These are phyloP conservation scores for Nidula niveotomentosa DNA, from an alignment of 1,284 basidiomycete genomes.

Conservation along the genomic window DNA sequence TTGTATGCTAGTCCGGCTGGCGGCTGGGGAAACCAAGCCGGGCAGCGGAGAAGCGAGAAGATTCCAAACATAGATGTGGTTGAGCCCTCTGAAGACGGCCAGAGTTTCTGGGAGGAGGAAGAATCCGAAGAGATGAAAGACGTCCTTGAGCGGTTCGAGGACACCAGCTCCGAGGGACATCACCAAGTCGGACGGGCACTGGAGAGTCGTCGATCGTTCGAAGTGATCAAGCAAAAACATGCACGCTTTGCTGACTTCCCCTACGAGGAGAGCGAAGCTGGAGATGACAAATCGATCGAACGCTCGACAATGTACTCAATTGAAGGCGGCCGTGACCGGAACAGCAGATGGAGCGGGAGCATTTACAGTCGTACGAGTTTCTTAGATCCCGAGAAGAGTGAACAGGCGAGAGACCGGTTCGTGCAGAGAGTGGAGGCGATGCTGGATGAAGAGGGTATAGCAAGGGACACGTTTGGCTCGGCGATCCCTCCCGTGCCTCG, in stretches of 20 bases:
- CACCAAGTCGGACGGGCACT: conserved; percentile 10
- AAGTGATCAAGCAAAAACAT: conserved; percentile 10
- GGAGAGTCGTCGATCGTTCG: conserved; percentile 23
- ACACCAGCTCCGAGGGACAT: conserved; percentile 8
- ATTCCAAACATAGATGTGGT: conserved; percentile 9
- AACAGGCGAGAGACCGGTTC: conserved; percentile 45
- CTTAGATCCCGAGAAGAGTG: conserved; percentile 52
- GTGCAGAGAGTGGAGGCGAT: conserved; percentile 50
- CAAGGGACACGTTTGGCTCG: background rate
- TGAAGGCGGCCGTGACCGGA: conserved; percentile 19
- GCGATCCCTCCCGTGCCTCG: conserved; percentile 44
- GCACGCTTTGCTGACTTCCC: conserved; percentile 12
- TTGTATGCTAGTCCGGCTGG: conserved; percentile 1
- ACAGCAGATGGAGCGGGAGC: conserved; percentile 43
- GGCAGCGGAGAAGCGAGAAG: conserved; percentile 3
- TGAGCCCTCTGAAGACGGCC: conserved; percentile 11
- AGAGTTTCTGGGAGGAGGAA: conserved; percentile 13
- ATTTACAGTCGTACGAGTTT: conserved; percentile 51
- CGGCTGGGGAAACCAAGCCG: background rate
- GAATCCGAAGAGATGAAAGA: conserved; percentile 23
- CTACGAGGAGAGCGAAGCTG: conserved; percentile 17
- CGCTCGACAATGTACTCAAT: conserved; percentile 1
- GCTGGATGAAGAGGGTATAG: conserved; percentile 38
- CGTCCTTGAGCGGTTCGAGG: conserved; percentile 28
- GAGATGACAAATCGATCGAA: background rate